Base-by-base conservation (phyloP, 2,329 filamentous ascomycete species). In the Microsporum ferrugineum region DNA sequence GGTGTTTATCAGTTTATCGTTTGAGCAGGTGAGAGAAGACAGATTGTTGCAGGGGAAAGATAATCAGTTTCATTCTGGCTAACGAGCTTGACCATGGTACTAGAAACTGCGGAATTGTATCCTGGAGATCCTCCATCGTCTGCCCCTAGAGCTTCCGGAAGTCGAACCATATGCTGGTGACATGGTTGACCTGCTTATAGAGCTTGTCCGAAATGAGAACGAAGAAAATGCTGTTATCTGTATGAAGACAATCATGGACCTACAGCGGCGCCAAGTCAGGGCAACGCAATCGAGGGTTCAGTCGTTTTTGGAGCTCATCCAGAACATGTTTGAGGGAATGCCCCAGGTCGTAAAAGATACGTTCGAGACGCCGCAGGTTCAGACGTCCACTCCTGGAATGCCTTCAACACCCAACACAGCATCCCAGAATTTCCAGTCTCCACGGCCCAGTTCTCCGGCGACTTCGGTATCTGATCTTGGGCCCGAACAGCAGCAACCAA, bases 181-280 rank as follows among this genome's bases (percentile, higher is more conserved):
- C 71, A 86, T 95, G 63, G 89, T 96, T 63, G 91, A 96, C 71
- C 81, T 95, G 66, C 81, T 97, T 65, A 92, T 97, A 85, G 83
- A 84, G 60, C 78, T 99, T 62, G 91, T 97, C 63, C 86, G 87
- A 67, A 87, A 85, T 47, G 94, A 99, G 75, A 99, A 99, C 69
- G 94, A 99, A 76, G 94, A 99, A 65, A 99, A 99, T 80, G 94
- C 92, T 1, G 90, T 95, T n/a, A 78, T 99, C 64, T 96, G 92
- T 72, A 90, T 99, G 77, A 99, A 99, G 79, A 95, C 92, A 12
- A 90, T 95, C 58, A 96, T 96, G 79, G 94, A 99, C 71, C 87
- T 97, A 65, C 90, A 95, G 81, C 86, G 94, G 57, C 90, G 96
- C 71, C 92, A 97, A 74, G 84, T 87, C 61, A 95, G 92, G 76